Percentiles rank a stretch among this genome's conserved stretches.
Conservation (phyloP, 2,329 filamentous ascomycete species). For the Cytospora piceicola region DNA sequence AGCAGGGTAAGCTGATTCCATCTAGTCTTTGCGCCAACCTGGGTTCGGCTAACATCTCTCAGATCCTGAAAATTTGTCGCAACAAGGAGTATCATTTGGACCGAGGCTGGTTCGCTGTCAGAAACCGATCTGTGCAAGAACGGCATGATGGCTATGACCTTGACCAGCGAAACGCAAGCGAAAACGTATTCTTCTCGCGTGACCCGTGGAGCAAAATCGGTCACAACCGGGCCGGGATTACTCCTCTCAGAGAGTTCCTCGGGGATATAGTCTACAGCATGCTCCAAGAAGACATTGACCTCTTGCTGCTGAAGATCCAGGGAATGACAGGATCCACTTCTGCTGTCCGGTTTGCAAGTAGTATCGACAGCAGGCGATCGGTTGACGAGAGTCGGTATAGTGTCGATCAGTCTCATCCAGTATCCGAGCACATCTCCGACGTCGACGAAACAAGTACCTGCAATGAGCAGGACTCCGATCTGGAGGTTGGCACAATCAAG, state of each 20-base stretch:
- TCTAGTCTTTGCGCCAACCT: background rate
- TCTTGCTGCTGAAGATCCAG: constrained; percentile 18
- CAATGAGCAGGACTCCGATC: constrained; percentile 6
- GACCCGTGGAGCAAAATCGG: background rate
- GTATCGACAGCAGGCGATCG: background rate
- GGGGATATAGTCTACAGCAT: constrained; percentile 18
- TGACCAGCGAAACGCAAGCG: constrained; percentile 34
- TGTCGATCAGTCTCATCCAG: background rate
- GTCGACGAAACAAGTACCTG: background rate
- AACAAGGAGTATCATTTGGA: constrained; percentile 17
- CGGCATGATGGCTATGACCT: constrained; percentile 31
- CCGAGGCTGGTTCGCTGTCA: constrained; percentile 22
- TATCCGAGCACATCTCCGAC: background rate
- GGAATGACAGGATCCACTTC: constrained; percentile 7
- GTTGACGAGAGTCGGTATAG: background rate
- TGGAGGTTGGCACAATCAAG: constrained; percentile 10
- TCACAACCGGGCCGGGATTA: constrained; percentile 1
- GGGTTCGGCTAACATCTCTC: too few species aligned
- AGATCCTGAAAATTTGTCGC: constrained; percentile 9
- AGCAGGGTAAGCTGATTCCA: constrained; percentile 3
- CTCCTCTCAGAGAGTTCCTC: constrained; percentile 12
- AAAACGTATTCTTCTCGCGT: constrained; percentile 25
- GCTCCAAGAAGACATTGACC: constrained; percentile 19
- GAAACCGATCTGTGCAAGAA: constrained; percentile 23
- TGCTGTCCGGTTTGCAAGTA: background rate